phyloP scores from a whole-genome alignment of 177 flowering plant genomes.

The Vitis hybrid region DNA sequence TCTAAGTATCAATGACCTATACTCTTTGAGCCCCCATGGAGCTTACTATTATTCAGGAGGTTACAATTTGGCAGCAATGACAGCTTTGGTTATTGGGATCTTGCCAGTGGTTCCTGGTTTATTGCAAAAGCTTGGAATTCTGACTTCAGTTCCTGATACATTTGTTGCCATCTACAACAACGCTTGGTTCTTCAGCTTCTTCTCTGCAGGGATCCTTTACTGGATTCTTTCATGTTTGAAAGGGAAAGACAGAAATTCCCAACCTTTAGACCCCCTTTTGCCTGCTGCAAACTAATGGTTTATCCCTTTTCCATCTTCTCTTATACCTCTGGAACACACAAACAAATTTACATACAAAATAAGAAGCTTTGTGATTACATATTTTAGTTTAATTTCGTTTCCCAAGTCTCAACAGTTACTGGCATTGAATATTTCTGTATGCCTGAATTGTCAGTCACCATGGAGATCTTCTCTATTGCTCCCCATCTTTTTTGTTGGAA shows the following conservation, averaged over 20 bases:
- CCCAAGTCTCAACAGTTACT: no score
- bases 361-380: neutral
- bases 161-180: slow-evolving; percentile 60
- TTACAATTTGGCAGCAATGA: slow-evolving; percentile 66
- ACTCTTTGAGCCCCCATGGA: slow-evolving; percentile 55
- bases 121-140: slow-evolving; percentile 58
- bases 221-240: slow-evolving; percentile 50
- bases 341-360: neutral
- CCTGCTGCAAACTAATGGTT: slow-evolving; percentile 17
- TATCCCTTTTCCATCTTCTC: neutral
- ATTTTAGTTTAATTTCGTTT: neutral
- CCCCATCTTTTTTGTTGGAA: no score
- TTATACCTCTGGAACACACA: neutral
- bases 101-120: slow-evolving; percentile 90
- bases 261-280: slow-evolving; percentile 36
- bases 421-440: no score
- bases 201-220: slow-evolving; percentile 53
- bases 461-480: no score
- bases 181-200: slow-evolving; percentile 88
- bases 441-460: no score
- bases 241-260: slow-evolving; percentile 15
- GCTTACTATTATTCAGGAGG: slow-evolving; percentile 69
- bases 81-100: slow-evolving; percentile 61
- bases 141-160: slow-evolving; percentile 29
- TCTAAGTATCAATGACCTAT: slow-evolving; percentile 54